Evolutionary conservation across 768 basidiomycete genomes (phyloP).

Genomic region (Mycena albidolilacea): DNA sequence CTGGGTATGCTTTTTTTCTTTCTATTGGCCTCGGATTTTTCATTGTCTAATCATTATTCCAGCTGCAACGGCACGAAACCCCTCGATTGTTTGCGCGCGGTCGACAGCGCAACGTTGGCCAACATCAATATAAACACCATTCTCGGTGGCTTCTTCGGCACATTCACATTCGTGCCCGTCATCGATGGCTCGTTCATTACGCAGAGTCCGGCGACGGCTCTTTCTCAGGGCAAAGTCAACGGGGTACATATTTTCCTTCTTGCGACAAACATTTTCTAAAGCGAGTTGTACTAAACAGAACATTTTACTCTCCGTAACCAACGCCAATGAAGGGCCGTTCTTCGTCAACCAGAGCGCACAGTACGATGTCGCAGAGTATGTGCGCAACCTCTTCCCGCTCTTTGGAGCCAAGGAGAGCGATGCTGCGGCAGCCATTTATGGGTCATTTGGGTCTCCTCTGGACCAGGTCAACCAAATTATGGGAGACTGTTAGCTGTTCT

Average conservation of each 20-base stretch:
- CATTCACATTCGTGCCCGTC: slow-evolving; percentile 49
- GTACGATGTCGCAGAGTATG: slow-evolving; percentile 34
- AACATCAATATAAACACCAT: neutral
- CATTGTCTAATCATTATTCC: neutral
- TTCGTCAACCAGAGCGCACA: slow-evolving; percentile 39
- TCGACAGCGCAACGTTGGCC: neutral
- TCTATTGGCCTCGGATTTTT: neutral
- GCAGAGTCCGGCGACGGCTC: slow-evolving; percentile 48
- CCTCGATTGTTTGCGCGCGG: neutral
- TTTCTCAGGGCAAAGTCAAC: slow-evolving; percentile 30
- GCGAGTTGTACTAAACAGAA: slow-evolving; percentile 16
- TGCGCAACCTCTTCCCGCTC: slow-evolving; percentile 41
- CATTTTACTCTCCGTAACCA: slow-evolving; percentile 43
- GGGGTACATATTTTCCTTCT: neutral
- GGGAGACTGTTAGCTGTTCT: neutral
- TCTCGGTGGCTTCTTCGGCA: neutral
- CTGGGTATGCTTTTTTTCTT: neutral
- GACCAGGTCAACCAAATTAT: slow-evolving; percentile 1
- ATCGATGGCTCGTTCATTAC: slow-evolving; percentile 52
- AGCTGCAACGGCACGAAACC: neutral
- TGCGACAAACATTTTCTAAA: neutral
- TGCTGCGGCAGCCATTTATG: slow-evolving; percentile 37
- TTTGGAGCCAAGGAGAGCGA: slow-evolving; percentile 36
- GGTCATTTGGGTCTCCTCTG: slow-evolving; percentile 29
- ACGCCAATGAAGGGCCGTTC: slow-evolving; percentile 43